Percentiles rank a stretch among this genome's conserved stretches.
phyloP scores from a whole-genome alignment of 2,329 filamentous ascomycete species.

The Colletotrichum zoysiae region DNA sequence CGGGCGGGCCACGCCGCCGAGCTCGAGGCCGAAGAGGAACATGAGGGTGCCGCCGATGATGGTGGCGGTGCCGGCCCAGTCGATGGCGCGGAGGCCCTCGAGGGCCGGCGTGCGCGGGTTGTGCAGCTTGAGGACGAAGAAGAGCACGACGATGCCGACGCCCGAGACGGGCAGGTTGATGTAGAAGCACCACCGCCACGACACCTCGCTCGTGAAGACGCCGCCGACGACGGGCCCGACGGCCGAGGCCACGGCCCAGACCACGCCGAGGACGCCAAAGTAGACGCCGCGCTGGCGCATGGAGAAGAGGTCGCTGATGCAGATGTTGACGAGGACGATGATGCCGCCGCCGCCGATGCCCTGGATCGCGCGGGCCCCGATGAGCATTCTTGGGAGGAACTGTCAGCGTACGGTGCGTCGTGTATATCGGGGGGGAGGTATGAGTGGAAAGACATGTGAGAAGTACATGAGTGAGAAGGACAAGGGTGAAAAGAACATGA shows the following conservation, averaged over 20 bases:
- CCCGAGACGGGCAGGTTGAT: conserved; percentile 63
- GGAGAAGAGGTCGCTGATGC: conserved; percentile 67
- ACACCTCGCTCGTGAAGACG: conserved; percentile 71
- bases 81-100: conserved; percentile 71
- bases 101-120: conserved; percentile 73
- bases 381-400: conserved; percentile 52
- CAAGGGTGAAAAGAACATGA: too few species aligned
- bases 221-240: conserved; percentile 76
- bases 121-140: conserved; percentile 75
- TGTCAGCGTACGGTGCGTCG: background rate
- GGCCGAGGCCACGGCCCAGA: conserved; percentile 75
- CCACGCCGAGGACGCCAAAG: conserved; percentile 74
- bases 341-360: conserved; percentile 66
- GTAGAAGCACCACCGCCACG: conserved; percentile 70
- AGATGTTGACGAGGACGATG: conserved; percentile 65
- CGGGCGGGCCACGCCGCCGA: conserved; percentile 72
- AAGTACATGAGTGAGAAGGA: too few species aligned
- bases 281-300: conserved; percentile 60
- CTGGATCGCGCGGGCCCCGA: conserved; percentile 62
- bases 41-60: conserved; percentile 76
- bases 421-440: too few species aligned
- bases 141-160: conserved; percentile 67
- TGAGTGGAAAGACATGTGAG: too few species aligned
- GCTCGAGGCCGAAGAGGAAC: conserved; percentile 77
- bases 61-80: conserved; percentile 71